phyloP scores from a whole-genome alignment of 768 basidiomycete genomes.

The Leccinum truebloodii region DNA sequence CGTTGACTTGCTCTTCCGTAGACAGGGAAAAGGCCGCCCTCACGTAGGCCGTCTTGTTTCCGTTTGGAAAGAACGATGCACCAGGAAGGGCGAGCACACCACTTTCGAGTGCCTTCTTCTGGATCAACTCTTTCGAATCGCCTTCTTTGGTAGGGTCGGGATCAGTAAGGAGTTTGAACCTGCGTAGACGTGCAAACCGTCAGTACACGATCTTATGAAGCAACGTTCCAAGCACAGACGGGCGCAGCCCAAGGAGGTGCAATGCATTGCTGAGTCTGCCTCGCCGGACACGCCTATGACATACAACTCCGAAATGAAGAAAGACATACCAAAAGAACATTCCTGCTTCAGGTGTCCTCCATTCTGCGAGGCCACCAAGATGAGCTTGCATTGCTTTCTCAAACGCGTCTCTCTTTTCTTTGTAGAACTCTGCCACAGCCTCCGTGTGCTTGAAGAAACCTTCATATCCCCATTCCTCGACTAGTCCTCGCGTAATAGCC shows the following conservation, averaged over 20 bases:
- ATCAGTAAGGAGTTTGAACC: conserved; percentile 68
- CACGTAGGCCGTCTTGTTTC: conserved; percentile 69
- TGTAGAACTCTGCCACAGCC: conserved; percentile 73
- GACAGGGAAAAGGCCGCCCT: conserved; percentile 81
- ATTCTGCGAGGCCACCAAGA: conserved; percentile 75
- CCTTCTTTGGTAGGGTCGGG: conserved; percentile 40
- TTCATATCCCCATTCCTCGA: conserved; percentile 73
- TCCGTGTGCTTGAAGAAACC: conserved; percentile 71
- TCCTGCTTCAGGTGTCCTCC: conserved; percentile 70
- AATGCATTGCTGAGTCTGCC: conserved; percentile 4
- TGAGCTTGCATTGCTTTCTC: conserved; percentile 73
- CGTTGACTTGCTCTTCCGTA: conserved; percentile 65
- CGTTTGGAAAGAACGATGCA: conserved; percentile 75
- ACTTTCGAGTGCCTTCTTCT: conserved; percentile 69
- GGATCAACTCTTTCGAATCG: conserved; percentile 75
- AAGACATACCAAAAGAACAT: conserved; percentile 83
- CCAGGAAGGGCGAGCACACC: conserved; percentile 93
- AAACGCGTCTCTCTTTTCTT: conserved; percentile 73
- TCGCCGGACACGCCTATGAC: conserved; percentile 6
- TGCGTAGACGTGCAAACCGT: conserved; percentile 28
- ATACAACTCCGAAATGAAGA: conserved; percentile 10
- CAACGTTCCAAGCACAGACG: conserved; percentile 6
- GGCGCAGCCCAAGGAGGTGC: conserved; percentile 6
- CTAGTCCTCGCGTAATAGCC: conserved; percentile 55
- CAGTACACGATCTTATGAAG: conserved; percentile 19